Evolutionary conservation across 176 grass and related monocot genomes (phyloP).

Genomic region (Aegilops speltoides): DNA sequence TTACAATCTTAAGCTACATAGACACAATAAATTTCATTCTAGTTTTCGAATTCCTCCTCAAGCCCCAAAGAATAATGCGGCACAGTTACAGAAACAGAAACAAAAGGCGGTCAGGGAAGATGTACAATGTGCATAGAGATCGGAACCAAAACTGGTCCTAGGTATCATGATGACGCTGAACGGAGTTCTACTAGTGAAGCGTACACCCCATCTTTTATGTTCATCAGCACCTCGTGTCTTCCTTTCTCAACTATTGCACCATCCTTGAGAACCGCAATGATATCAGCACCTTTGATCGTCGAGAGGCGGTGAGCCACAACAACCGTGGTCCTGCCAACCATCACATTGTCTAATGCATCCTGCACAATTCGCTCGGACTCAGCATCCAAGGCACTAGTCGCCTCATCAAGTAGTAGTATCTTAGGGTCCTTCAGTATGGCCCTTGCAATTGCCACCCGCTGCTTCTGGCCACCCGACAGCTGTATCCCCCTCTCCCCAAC

Average conservation of each 20-base stretch:
- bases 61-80: slow-evolving; percentile 7
- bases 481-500: slow-evolving; percentile 76
- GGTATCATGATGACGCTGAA: slow-evolving; percentile 17
- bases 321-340: slow-evolving; percentile 76
- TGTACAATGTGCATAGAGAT: neutral
- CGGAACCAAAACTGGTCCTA: slow-evolving; percentile 2
- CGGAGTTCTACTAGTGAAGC: slow-evolving; percentile 70
- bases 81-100: neutral
- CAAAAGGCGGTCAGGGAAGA: slow-evolving; percentile 2
- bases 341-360: slow-evolving; percentile 64
- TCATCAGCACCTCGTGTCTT: slow-evolving; percentile 59
- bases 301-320: slow-evolving; percentile 76
- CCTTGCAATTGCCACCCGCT: slow-evolving; percentile 71
- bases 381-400: slow-evolving; percentile 74
- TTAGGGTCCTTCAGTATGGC: slow-evolving; percentile 73
- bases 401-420: slow-evolving; percentile 78
- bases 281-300: slow-evolving; percentile 64
- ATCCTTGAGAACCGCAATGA: slow-evolving; percentile 82
- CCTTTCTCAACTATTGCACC: slow-evolving; percentile 72
- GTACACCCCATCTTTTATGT: slow-evolving; percentile 63
- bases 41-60: neutral
- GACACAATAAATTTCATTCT: neutral
- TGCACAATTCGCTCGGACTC: slow-evolving; percentile 83
- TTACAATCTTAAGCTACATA: neutral
- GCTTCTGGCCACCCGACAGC: slow-evolving; percentile 83